These are phyloP conservation scores for Saccharomycopsis schoenii DNA, from an alignment of 805 yeast species.

Conservation along the genomic window DNA sequence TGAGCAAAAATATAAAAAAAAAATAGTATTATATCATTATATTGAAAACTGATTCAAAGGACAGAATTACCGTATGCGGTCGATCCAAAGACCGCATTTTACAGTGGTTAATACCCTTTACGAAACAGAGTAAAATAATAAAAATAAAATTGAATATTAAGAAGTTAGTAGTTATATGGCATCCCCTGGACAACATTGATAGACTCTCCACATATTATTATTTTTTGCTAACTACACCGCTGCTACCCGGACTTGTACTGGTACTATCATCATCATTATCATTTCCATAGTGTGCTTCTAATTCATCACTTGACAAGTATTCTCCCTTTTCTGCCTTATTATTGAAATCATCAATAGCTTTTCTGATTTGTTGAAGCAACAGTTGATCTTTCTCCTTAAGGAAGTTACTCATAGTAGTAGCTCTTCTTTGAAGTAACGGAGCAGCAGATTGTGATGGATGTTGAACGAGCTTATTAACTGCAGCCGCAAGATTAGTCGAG, in stretches of 20 bases:
- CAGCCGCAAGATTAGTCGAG: neutral
- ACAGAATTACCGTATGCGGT: no score
- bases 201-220: no score
- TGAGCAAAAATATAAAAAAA: no score
- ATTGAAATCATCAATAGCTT: slow-evolving; percentile 30
- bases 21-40: no score
- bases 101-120: no score
- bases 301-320: slow-evolving; percentile 44
- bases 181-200: no score
- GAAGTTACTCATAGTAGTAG: slow-evolving; percentile 4
- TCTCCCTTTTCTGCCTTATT: slow-evolving; percentile 24
- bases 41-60: no score
- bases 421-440: slow-evolving; percentile 20
- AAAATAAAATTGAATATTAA: no score
- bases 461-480: neutral
- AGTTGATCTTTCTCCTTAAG: slow-evolving; percentile 21
- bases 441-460: neutral
- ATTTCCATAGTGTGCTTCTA: slow-evolving; percentile 34
- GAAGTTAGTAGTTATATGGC: no score
- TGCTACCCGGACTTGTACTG: neutral
- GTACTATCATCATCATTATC: slow-evolving; percentile 6
- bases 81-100: no score
- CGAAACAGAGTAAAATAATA: no score
- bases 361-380: slow-evolving; percentile 33
- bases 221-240: neutral